A percentile compares a stretch with the other conserved stretches of the same genome.
Conservation (phyloP, 768 basidiomycete species). For the Leccinum imitatum region DNA sequence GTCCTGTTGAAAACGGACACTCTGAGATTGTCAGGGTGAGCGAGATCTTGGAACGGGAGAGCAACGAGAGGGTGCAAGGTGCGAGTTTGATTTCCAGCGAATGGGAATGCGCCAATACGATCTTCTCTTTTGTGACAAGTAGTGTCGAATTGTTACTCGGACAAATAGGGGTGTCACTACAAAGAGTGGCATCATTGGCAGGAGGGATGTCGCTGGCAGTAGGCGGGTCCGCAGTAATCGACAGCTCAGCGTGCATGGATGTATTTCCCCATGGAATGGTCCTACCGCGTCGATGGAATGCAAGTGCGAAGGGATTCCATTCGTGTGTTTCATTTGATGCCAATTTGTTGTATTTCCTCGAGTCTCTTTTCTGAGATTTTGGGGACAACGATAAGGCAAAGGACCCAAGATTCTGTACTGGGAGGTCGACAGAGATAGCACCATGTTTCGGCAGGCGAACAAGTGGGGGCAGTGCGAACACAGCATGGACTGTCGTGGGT, state of each 20-base stretch:
- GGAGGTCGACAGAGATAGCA: constrained; percentile 6
- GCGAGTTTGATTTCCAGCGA: neutral
- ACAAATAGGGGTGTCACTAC: neutral
- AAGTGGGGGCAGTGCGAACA: neutral
- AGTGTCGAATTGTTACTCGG: too few relatives aligned
- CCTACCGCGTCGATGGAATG: constrained; percentile 9
- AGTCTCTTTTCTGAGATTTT: too few relatives aligned
- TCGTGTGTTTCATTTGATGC: neutral
- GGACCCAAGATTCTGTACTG: constrained; percentile 13
- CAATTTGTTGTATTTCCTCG: neutral
- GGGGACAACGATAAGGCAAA: constrained; percentile 14
- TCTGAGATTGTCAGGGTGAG: constrained; percentile 17
- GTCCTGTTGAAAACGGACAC: constrained; percentile 16
- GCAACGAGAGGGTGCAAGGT: neutral
- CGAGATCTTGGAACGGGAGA: neutral
- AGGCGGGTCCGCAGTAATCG: neutral
- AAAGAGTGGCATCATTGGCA: too few relatives aligned
- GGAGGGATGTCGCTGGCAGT: neutral
- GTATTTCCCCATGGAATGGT: constrained; percentile 12
- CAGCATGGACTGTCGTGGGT: constrained; percentile 1
- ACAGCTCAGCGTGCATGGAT: constrained; percentile 16
- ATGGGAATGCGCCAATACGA: constrained; percentile 4
- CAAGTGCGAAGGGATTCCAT: constrained; percentile 10
- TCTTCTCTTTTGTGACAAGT: neutral
- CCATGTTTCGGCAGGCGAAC: neutral